A percentile compares a stretch with the other conserved stretches of the same genome.
phyloP scores from a whole-genome alignment of 2,329 filamentous ascomycete species.

The Rhinocladiella mackenziei region DNA sequence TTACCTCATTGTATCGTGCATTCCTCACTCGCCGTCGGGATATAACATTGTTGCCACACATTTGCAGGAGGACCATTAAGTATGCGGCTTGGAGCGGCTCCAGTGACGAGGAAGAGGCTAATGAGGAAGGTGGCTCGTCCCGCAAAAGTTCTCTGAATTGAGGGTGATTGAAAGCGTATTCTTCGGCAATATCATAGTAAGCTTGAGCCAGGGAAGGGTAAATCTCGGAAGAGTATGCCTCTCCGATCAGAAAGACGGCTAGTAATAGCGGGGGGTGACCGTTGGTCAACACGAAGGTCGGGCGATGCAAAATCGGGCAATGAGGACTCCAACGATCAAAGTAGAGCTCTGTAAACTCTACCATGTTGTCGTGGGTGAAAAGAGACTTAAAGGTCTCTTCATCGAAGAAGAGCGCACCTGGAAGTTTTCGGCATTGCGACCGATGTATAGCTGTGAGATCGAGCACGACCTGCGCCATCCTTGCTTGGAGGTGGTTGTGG shows the following conservation, averaged over 20 bases:
- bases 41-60: not conserved
- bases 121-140: not conserved
- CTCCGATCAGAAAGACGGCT: constrained; percentile 5
- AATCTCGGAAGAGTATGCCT: not conserved
- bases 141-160: not conserved
- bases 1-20: constrained; percentile 2
- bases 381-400: not conserved
- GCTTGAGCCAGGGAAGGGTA: constrained; percentile 1
- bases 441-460: constrained; percentile 1
- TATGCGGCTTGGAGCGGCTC: constrained; percentile 5
- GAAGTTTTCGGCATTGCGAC: not conserved
- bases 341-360: not conserved
- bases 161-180: constrained; percentile 2
- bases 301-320: constrained; percentile 4
- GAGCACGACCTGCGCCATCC: not conserved
- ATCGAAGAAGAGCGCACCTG: not conserved
- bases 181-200: constrained; percentile 6
- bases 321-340: constrained; percentile 2
- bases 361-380: constrained; percentile 1
- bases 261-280: constrained; percentile 2
- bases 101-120: not conserved
- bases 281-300: constrained; percentile 2
- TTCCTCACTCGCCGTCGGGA: constrained; percentile 6
- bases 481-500: not conserved
- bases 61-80: constrained; percentile 3